phyloP scores from a whole-genome alignment of 805 yeast species.

The Candida vaughaniae region DNA sequence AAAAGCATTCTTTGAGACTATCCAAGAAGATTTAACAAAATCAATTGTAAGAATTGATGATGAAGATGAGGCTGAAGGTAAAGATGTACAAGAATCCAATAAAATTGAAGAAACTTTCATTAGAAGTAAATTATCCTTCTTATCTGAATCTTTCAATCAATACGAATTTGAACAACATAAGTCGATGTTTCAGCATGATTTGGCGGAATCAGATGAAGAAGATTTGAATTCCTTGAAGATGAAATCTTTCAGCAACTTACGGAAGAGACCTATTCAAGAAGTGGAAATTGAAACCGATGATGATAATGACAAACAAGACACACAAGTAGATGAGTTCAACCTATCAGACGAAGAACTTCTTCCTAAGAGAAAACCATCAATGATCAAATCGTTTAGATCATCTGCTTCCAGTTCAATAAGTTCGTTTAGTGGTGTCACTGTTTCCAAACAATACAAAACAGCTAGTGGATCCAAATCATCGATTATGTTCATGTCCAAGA shows the following conservation, averaged over 20 bases:
- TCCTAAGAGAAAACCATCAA: conserved; percentile 46
- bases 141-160: conserved; percentile 34
- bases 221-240: conserved; percentile 49
- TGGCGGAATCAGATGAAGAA: conserved; percentile 34
- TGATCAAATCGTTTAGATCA: conserved; percentile 48
- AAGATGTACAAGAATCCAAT: conserved; percentile 22
- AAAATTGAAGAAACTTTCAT: conserved; percentile 55
- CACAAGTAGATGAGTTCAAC: conserved; percentile 15
- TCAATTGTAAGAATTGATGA: conserved; percentile 21
- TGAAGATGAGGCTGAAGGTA: conserved; percentile 17
- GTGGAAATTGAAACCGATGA: conserved; percentile 23
- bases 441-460: conserved; percentile 52
- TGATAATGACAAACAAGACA: conserved; percentile 16
- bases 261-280: conserved; percentile 19
- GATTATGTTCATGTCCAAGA: conserved; percentile 51
- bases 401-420: conserved; percentile 37
- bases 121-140: conserved; percentile 54
- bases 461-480: conserved; percentile 59
- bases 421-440: conserved; percentile 50
- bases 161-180: conserved; percentile 30
- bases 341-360: conserved; percentile 35
- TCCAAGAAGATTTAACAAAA: conserved; percentile 19
- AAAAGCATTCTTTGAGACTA: conserved; percentile 58
- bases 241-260: conserved; percentile 28
- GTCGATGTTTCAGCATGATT: conserved; percentile 35